These are phyloP conservation scores for Chlamydomonas reinhardtii DNA, from an alignment of 163 green algal genomes.

Conservation along the genomic window DNA sequence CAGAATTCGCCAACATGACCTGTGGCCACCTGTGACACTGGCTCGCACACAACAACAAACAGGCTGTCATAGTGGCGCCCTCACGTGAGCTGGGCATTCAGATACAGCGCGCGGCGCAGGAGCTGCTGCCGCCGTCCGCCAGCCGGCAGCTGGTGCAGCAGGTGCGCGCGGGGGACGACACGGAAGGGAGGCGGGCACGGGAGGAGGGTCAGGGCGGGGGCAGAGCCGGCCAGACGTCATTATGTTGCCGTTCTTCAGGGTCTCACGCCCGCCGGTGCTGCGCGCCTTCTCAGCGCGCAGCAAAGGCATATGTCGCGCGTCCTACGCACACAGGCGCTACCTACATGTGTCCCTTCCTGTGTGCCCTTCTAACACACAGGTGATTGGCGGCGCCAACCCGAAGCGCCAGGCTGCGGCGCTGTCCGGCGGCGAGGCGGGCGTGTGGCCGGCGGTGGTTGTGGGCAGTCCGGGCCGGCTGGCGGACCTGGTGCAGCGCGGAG, in stretches of 20 bases:
- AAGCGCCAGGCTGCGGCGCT: slow-evolving; percentile 69
- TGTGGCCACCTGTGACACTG: no score
- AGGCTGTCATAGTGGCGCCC: slow-evolving; percentile 83
- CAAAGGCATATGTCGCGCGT: no score
- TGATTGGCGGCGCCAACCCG: slow-evolving; percentile 89
- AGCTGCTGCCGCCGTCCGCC: slow-evolving; percentile 64
- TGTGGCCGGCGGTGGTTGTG: slow-evolving; percentile 84
- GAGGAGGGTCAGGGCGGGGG: no score
- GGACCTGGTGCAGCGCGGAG: slow-evolving; percentile 75
- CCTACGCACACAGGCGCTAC: no score
- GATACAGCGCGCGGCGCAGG: slow-evolving; percentile 78
- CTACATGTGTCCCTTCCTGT: no score
- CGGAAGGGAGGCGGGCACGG: no score
- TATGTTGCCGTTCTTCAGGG: no score
- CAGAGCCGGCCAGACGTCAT: no score
- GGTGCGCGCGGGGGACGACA: background rate
- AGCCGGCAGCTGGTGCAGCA: slow-evolving; percentile 78
- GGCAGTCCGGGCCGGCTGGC: slow-evolving; percentile 89
- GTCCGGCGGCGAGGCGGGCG: slow-evolving; percentile 58
- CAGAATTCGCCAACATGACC: no score
- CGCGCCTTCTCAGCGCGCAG: no score
- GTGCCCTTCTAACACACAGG: no score
- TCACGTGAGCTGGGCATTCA: slow-evolving; percentile 91
- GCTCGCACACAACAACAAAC: background rate
- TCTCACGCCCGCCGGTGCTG: no score